Conservation (phyloP, 805 yeast genomes). For the Wickerhamomyces strasburgensis region DNA sequence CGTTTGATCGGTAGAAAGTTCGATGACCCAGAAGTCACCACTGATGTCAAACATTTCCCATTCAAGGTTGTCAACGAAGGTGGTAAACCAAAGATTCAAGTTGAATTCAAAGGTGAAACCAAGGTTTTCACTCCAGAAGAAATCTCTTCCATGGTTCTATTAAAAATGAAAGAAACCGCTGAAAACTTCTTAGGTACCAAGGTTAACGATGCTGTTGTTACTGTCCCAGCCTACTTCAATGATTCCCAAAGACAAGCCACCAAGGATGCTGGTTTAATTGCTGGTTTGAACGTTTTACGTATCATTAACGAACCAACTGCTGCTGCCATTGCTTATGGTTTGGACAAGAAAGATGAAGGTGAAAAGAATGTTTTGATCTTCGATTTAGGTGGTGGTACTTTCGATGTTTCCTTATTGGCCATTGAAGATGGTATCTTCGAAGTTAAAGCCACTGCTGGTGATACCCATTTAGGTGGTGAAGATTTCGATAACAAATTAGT, state of each 20-base stretch:
- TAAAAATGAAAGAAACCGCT: conserved; percentile 89
- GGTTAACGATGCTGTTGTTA: conserved; percentile 85
- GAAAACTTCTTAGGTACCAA: conserved; percentile 81
- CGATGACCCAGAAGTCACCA: conserved; percentile 70
- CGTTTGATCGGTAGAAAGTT: conserved; percentile 92
- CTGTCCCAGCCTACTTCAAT: conserved; percentile 22
- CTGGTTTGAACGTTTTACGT: conserved; percentile 21
- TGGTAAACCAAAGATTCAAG: conserved; percentile 70
- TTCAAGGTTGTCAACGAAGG: conserved; percentile 70
- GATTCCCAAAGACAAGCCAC: conserved; percentile 22
- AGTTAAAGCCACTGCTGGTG: conserved; percentile 77
- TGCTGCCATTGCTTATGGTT: conserved; percentile 61
- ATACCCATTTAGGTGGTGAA: conserved; percentile 22
- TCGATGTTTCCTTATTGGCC: conserved; percentile 88
- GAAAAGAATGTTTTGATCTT: conserved; percentile 87
- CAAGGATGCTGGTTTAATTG: conserved; percentile 19
- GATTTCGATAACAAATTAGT: conserved; percentile 64
- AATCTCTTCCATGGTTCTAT: conserved; percentile 86
- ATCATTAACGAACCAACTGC: conserved; percentile 22
- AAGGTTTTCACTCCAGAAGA: conserved; percentile 92
- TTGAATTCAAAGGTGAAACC: conserved; percentile 62
- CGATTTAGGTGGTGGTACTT: conserved; percentile 98
- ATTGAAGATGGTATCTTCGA: conserved; percentile 96
- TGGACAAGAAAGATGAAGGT: conserved; percentile 68
- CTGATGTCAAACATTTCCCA: conserved; percentile 81